Conservation (phyloP, 306 rosid species). For the Abrus precatorius region DNA sequence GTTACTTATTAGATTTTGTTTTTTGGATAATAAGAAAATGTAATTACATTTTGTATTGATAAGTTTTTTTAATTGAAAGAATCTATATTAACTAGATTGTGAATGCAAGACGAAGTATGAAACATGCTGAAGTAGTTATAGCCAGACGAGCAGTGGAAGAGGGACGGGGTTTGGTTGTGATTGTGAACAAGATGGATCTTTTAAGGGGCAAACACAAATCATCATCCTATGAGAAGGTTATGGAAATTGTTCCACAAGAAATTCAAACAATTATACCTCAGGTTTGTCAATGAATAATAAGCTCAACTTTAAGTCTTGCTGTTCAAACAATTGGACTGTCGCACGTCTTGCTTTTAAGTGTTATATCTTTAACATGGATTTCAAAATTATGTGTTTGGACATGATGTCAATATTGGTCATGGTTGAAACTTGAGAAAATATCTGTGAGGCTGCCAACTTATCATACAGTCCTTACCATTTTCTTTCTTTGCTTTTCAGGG, state of each 20-base stretch:
- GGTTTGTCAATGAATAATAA: constrained; percentile 55
- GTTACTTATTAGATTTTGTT: not conserved
- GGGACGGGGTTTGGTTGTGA: constrained; percentile 95
- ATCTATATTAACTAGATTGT: constrained; percentile 62
- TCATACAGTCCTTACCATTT: constrained; percentile 5
- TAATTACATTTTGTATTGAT: constrained; percentile 34
- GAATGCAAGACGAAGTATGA: constrained; percentile 85
- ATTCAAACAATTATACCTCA: constrained; percentile 90
- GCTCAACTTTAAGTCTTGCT: constrained; percentile 30
- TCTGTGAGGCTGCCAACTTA: constrained; percentile 22
- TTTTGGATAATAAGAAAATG: too few relatives aligned
- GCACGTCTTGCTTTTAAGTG: constrained; percentile 16
- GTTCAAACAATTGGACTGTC: constrained; percentile 26
- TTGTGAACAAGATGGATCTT: constrained; percentile 99
- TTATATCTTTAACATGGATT: constrained; percentile 12
- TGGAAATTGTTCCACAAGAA: constrained; percentile 88
- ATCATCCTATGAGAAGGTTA: constrained; percentile 63
- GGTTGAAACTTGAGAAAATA: constrained; percentile 32
- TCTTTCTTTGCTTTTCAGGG: constrained; percentile 35
- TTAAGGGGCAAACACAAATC: constrained; percentile 66
- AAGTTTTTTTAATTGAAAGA: constrained; percentile 36
- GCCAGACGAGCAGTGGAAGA: constrained; percentile 97
- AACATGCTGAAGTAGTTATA: constrained; percentile 91
- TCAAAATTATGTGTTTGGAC: constrained; percentile 30
- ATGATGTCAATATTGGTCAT: constrained; percentile 9